These are phyloP conservation scores for Fusarium nanum DNA, from an alignment of 2,329 filamentous ascomycete genomes.

Conservation along the genomic window DNA sequence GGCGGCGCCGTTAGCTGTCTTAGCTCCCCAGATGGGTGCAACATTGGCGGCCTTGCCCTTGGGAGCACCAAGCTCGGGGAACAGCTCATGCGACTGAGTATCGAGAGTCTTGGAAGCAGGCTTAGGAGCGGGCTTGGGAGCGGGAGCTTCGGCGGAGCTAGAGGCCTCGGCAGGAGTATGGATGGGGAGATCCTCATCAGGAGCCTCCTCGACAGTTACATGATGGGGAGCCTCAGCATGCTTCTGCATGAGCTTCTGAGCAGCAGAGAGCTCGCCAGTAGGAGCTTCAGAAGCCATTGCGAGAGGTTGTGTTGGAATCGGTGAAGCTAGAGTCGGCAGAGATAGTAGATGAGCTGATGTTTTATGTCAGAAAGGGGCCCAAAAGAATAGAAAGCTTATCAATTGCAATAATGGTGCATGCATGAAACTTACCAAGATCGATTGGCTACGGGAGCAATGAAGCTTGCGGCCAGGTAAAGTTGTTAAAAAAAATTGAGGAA, in stretches of 20 bases:
- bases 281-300: constrained; percentile 59
- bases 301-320: constrained; percentile 26
- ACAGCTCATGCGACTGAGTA: constrained; percentile 88
- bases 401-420: background rate
- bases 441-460: constrained; percentile 40
- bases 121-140: constrained; percentile 75
- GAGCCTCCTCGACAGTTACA: constrained; percentile 81
- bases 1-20: constrained; percentile 67
- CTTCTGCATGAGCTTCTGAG: constrained; percentile 73
- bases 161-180: constrained; percentile 61
- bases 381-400: background rate
- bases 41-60: constrained; percentile 75
- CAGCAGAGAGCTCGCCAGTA: constrained; percentile 61
- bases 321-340: constrained; percentile 21
- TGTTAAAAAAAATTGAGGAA: constrained; percentile 27
- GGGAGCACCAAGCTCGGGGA: constrained; percentile 85
- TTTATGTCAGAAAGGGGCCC: constrained; percentile 26
- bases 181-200: constrained; percentile 80
- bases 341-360: constrained; percentile 19
- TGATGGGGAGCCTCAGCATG: constrained; percentile 67
- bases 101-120: constrained; percentile 72
- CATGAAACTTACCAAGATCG: constrained; percentile 25
- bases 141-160: constrained; percentile 60
- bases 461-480: constrained; percentile 38
- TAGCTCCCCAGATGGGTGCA: constrained; percentile 81